Conservation (phyloP, 148 eudicot genomes). For the Rhododendron kiyosumense region DNA sequence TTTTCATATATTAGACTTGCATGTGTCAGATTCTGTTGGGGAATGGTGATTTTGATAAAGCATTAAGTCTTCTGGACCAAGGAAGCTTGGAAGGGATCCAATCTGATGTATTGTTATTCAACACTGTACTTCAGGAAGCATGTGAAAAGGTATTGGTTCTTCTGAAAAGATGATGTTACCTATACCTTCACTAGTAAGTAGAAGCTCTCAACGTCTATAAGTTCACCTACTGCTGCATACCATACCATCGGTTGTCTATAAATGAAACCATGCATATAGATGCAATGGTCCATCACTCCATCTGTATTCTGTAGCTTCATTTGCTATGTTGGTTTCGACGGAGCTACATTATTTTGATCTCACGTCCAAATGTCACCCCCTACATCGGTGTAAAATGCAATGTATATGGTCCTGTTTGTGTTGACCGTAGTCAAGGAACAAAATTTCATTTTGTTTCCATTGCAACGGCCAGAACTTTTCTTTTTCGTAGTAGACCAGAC, state of each 20-base stretch:
- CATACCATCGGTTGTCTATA: neutral
- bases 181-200: neutral
- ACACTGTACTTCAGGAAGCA: conserved; percentile 59
- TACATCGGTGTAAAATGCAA: neutral
- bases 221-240: neutral
- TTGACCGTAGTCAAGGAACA: neutral
- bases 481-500: neutral
- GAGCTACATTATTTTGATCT: neutral
- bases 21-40: conserved; percentile 52
- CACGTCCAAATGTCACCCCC: neutral
- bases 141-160: conserved; percentile 37
- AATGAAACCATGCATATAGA: neutral
- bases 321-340: neutral
- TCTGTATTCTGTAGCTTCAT: neutral
- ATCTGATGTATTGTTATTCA: conserved; percentile 64
- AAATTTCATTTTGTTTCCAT: neutral
- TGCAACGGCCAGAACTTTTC: neutral
- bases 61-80: conserved; percentile 57
- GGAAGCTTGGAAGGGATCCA: conserved; percentile 46
- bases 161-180: neutral
- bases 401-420: neutral
- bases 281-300: neutral
- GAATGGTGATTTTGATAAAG: conserved; percentile 51
- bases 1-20: conserved; percentile 15
- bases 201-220: neutral